Base-by-base conservation (phyloP, 805 yeast genomes). In the Yarrowia phangngaensis region DNA sequence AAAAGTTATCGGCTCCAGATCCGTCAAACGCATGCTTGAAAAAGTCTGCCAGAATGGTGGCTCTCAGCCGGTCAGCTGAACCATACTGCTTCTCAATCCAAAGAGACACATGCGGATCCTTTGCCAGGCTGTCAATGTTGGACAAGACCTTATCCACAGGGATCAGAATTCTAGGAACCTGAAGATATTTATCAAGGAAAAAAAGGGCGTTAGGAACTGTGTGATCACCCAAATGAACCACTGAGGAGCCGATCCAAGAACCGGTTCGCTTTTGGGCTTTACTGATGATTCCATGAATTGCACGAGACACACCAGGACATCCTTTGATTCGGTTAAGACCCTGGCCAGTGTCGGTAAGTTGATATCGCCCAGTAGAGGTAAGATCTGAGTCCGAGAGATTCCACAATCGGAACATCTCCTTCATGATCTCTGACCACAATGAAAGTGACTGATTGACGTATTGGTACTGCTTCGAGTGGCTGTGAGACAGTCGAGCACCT, bases 121-220 rank as follows among this genome's bases (percentile, higher is more conserved):
- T 62, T 8, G 72, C 70, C 16, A 80, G 60, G 24, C 68, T 70
- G 35, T 79, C 83, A 31, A 84, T 73, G 52, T 75, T 71, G 52
- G 69, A 60, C 24, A 84, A 60, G 29, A 77, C 75, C 24, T 72
- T 71, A 58, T 81, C 83, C 36, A 84, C 77, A 2, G 94, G 94
- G 32, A 78, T 83, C 56, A 84, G 64, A 27, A 84, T 83, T 43
- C 80, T 73, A 22, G 92, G 92, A 3, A 84, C 85, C 62, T 84
- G 94, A 22, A 81, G 74, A 60, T 84, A 84, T 61, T 84, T 84
- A 63, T 84, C 92, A 46, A 84, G 64, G 68, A 84, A 84, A 60
- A 83, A 83, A 52, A 84, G 62, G 0, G 90, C 88, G 61, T 84
- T 84, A 2, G 94, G 94, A 4, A 84, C 94, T 1, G 89, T 84